Conservation (phyloP, 2,329 filamentous ascomycete genomes). For the Penicillium sclerotigenum region DNA sequence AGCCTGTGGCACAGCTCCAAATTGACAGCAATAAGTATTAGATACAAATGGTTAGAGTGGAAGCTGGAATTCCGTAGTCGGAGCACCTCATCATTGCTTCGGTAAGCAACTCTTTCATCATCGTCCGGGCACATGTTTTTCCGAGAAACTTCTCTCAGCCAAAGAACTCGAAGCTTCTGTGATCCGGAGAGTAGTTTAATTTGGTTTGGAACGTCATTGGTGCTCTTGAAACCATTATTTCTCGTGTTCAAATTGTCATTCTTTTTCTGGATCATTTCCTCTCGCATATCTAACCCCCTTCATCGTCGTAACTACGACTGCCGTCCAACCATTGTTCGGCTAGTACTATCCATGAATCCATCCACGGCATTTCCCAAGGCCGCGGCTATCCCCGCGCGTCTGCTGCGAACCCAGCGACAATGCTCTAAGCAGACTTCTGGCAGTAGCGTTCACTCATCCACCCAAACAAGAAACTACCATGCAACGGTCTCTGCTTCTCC, state of each 20-base stretch:
- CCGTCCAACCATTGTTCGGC: constrained; percentile 13
- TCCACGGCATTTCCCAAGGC: constrained; percentile 43
- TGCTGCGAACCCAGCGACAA: constrained; percentile 42
- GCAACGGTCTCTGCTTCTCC: constrained; percentile 26
- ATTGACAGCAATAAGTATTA: constrained; percentile 13
- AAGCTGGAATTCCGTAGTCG: constrained; percentile 17
- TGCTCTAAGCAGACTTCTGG: constrained; percentile 36
- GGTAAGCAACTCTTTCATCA: constrained; percentile 33
- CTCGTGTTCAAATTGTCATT: constrained; percentile 6
- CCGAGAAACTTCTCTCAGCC: constrained; percentile 36
- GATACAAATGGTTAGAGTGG: constrained; percentile 2
- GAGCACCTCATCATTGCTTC: constrained; percentile 26
- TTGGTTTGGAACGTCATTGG: constrained; percentile 12
- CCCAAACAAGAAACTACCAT: constrained; percentile 39
- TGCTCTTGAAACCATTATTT: constrained; percentile 3
- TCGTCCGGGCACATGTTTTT: constrained; percentile 31
- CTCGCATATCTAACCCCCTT: background rate
- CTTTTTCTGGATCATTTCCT: constrained; percentile 3
- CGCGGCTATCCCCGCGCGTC: constrained; percentile 42
- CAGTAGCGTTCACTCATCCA: constrained; percentile 29
- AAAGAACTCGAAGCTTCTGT: constrained; percentile 34
- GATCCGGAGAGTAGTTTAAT: constrained; percentile 18
- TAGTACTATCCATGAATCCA: constrained; percentile 38
- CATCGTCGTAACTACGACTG: constrained; percentile 6
- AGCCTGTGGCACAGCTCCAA: constrained; percentile 12